A percentile compares a stretch with the other conserved stretches of the same genome.
These are phyloP conservation scores for Rugonectria rugulosa DNA, from an alignment of 2,329 filamentous ascomycete genomes.

Conservation along the genomic window DNA sequence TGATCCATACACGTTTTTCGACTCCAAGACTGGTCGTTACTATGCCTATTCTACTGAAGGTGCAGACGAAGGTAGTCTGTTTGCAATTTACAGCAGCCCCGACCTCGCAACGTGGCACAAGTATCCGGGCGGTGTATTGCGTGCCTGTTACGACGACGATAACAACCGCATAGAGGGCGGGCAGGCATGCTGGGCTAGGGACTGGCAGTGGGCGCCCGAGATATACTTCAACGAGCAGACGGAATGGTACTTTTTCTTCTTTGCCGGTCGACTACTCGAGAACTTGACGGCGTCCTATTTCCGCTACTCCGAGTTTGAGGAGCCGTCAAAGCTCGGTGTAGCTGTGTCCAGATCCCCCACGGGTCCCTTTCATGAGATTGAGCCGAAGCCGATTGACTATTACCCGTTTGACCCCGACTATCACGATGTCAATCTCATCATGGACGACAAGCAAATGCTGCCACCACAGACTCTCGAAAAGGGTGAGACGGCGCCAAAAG, in stretches of 20 bases:
- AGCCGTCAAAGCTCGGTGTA: conserved; percentile 46
- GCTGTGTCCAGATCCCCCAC: conserved; percentile 45
- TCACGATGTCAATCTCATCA: conserved; percentile 48
- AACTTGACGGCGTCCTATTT: conserved; percentile 44
- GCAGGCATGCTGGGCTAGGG: conserved; percentile 46
- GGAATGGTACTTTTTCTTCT: conserved; percentile 49
- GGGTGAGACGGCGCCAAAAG: conserved; percentile 42
- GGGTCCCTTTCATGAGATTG: conserved; percentile 44
- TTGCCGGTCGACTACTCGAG: conserved; percentile 44
- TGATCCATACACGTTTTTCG: conserved; percentile 44
- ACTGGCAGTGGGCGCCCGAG: conserved; percentile 48
- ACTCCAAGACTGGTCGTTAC: conserved; percentile 41
- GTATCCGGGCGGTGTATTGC: conserved; percentile 43
- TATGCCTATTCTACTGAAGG: conserved; percentile 48
- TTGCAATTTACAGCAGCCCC: conserved; percentile 46
- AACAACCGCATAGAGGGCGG: conserved; percentile 41
- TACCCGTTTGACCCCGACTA: conserved; percentile 47
- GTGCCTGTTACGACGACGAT: conserved; percentile 42
- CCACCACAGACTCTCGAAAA: conserved; percentile 39
- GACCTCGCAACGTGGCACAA: conserved; percentile 47
- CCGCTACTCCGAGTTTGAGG: conserved; percentile 45
- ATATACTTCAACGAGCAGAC: conserved; percentile 46
- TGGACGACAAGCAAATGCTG: conserved; percentile 45
- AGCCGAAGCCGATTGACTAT: conserved; percentile 43
- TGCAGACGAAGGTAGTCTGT: conserved; percentile 42